Evolutionary conservation across 108 stramenopile species (phyloP), one percentile per base, ranked within the genome.

Genomic region (Cyclotella kingstonii): DNA sequence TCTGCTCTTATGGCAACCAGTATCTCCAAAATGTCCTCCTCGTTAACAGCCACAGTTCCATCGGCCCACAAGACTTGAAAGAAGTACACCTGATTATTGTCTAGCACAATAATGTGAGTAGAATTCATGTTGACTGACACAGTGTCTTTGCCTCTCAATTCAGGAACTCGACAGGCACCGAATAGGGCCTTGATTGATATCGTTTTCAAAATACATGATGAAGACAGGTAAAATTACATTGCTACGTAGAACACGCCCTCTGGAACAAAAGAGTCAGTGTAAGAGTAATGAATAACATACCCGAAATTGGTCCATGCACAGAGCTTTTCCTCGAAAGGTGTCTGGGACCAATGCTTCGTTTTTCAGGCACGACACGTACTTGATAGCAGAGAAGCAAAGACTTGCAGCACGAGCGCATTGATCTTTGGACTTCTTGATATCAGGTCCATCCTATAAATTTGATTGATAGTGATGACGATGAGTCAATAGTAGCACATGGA

Each of bases 281-380:
- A 22, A 12, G n/a, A 14, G 27, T 5, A 18, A 40, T 52, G 4
- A 0, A 39, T 7, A 11, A 33, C 66, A 2, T 29, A 60, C 73
- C 47, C 59, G 57, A 30, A 83, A 83, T 42, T 84, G 84, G 62
- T 87, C 90, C 93, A 93, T 94, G 36, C 90, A 91, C n/a, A 94
- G 65, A 5, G 87, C 60, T 30, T 77, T 84, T 33, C 84, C 87
- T 26, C 66, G 59, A 57, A 90, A 81, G 0, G 71, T 53, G 63
- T 94, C 93, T 0, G 93, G 89, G 2, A 66, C 65, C 10, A 94
- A 56, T 5, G 54, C 66, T 78, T 91, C 85, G 28, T 71, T 54
- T 22, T 80, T 77, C 10, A 94, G 53, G 3, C 83, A 74, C 12
- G 75, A 76, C 4, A 83, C 88, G 31, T 88, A 71, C 68, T 85